Evolutionary conservation across 495 filamentous ascomycete genomes (phyloP), one percentile per base, ranked within the genome.

Genomic region (Podospora bellae-mahoneyi): DNA sequence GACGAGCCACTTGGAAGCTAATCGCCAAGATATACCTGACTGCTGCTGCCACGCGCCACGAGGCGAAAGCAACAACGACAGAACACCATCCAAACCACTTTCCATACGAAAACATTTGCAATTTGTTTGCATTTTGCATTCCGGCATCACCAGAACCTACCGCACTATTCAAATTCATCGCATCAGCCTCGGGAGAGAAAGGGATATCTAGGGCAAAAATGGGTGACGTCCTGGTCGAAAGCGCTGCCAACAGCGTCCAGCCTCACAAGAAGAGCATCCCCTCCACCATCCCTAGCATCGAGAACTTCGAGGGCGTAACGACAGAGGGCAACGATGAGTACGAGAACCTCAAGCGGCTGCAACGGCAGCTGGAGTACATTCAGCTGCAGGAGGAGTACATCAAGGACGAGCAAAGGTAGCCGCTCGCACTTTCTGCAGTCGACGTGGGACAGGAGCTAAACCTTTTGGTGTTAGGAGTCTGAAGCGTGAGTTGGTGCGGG

Each of bases 301-400:
- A 97, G 77, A 88, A 87, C 57, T 86, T 96, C 60, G 93, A 97
- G 77, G 93, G 91, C 67, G 81, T 92, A 60, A 85, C 87, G 15
- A 87, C 87, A 57, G 95, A 98, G 75, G 89, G 88, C 62, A 90
- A 87, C 68, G 96, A 99, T 78, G 93, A 98, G 79, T 99, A 99
- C 78, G 91, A 92, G 13, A 92, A 91, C 3, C 83, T 97, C 78
- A 99, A 99, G 82, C 93, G 92, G 81, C 86, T 98, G 66, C 93
- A 98, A 80, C 86, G 96, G 76, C 93, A 97, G 81, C 85, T 99
- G 60, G 95, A 99, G 90, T 97, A 97, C 80, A 97, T 99, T 77
- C 90, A 96, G 78, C 86, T 99, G 71, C 95, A 99, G 81, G 95
- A 99, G 82, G 96, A 99, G 78, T 99, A 98, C 82, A 99, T 99